Conservation (phyloP, 208 protist species). For the Phytomonas francai region DNA sequence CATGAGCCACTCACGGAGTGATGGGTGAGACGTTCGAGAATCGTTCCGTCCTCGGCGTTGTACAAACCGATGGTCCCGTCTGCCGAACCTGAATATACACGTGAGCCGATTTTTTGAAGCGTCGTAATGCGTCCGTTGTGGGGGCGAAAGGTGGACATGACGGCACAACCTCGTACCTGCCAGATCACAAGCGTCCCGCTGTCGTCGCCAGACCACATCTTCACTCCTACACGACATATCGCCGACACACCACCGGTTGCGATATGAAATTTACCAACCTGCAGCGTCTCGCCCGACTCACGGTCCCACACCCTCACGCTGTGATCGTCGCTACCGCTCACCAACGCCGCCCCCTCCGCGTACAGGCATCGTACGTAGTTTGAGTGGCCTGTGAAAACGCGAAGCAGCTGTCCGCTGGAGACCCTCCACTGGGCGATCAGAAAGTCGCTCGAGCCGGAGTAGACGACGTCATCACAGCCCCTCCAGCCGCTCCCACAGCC, state of each 20-base stretch:
- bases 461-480: conserved; percentile 32
- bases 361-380: conserved; percentile 86
- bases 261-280: conserved; percentile 44
- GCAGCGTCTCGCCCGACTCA: conserved; percentile 27
- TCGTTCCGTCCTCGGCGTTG: conserved; percentile 40
- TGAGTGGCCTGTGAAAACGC: conserved; percentile 59
- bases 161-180: conserved; percentile 36
- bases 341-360: conserved; percentile 58
- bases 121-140: conserved; percentile 37
- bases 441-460: conserved; percentile 76
- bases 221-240: conserved; percentile 68
- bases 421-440: conserved; percentile 75
- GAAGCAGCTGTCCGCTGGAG: conserved; percentile 44
- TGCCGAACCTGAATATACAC: conserved; percentile 44
- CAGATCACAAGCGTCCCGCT: conserved; percentile 56
- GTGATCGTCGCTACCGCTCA: conserved; percentile 77
- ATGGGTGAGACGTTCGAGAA: conserved; percentile 35
- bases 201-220: conserved; percentile 85
- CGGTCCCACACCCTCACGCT: conserved; percentile 77
- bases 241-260: conserved; percentile 60
- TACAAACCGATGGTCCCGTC: conserved; percentile 51
- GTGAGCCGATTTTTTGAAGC: conserved; percentile 38
- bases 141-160: conserved; percentile 29
- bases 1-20: conserved; percentile 31
- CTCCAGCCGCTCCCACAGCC: conserved; percentile 19